Conservation (phyloP, 805 yeast genomes). For the Wickerhamomyces alni region DNA sequence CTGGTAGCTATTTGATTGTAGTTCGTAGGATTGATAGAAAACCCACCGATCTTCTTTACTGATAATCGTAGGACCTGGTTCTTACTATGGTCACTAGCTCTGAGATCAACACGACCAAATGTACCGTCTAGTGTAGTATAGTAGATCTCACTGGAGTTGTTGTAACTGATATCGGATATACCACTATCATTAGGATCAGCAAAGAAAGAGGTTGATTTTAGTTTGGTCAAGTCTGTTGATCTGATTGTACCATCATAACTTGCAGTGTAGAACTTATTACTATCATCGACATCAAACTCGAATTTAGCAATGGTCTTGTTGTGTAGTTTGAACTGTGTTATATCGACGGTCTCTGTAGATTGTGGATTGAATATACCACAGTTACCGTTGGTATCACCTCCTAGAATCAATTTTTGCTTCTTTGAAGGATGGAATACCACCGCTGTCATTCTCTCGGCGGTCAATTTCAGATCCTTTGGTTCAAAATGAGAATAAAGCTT, state of each 20-base stretch:
- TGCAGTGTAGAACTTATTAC: constrained; percentile 55
- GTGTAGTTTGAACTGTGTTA: constrained; percentile 67
- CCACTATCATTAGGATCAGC: constrained; percentile 57
- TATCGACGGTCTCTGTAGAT: constrained; percentile 37
- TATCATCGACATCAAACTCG: constrained; percentile 41
- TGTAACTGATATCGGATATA: constrained; percentile 65
- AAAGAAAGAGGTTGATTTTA: constrained; percentile 55
- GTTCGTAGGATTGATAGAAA: constrained; percentile 66
- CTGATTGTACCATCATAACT: constrained; percentile 90
- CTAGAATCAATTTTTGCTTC: constrained; percentile 58
- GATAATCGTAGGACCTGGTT: constrained; percentile 44
- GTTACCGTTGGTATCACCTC: constrained; percentile 87
- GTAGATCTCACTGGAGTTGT: constrained; percentile 53
- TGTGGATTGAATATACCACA: constrained; percentile 83
- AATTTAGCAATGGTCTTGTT: constrained; percentile 67
- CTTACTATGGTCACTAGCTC: constrained; percentile 38
- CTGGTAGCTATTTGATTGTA: constrained; percentile 74
- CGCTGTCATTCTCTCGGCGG: constrained; percentile 64
- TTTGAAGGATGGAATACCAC: constrained; percentile 72
- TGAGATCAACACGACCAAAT: constrained; percentile 65
- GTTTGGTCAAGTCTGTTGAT: constrained; percentile 55
- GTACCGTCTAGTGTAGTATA: constrained; percentile 78
- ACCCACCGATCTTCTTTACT: constrained; percentile 90
- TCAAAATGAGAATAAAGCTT: constrained; percentile 49
- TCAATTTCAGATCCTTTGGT: constrained; percentile 66